Evolutionary conservation across 257 asterid species (phyloP), one percentile per base, ranked within the genome.

Genomic region (Petrea volubilis): DNA sequence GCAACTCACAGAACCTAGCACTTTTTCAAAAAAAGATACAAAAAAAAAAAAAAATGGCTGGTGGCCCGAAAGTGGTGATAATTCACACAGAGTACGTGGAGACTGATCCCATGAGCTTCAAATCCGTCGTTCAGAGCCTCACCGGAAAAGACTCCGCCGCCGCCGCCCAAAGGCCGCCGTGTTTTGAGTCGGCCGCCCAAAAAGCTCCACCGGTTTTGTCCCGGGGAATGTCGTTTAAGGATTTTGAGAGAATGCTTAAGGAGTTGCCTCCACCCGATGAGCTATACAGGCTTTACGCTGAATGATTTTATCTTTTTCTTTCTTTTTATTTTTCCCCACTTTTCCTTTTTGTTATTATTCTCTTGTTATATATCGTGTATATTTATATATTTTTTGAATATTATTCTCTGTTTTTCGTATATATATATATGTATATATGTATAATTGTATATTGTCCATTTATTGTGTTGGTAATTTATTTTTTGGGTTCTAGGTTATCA

Each of bases 51-150:
- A 6, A 12, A 62, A 76, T 67, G 76, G 56, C 66, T 20, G 57
- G 49, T 36, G 53, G 49, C 40, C 31, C 44, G 38, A 88, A 83
- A 77, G 81, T 88, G 34, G 85, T 84, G 17, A 71, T 88, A 62
- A 82, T 88, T 68, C 63, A 86, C 71, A 86, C 95, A 0, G 84
- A 80, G 4, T 86, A 80, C 68, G 74, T 88, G 28, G 79, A 86
- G 47, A 88, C 90, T 0, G 95, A 88, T 70, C 81, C 79, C 0
- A 6, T 28, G 61, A 88, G 82, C 81, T 88, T 88, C 68, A 88
- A 88, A 77, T 80, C 88, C 1, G 92, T 86, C 4, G 92, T 88
- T 17, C 95, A 88, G 67, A 78, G 62, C 9, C 90, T 88, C 40
- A 86, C 92, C n/a, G 88, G 95, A 5, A 86, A 82, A 58, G 73